A percentile compares a stretch with the other conserved stretches of the same genome.
Conservation (phyloP, 106 monocot species). For the Allium cepa region DNA sequence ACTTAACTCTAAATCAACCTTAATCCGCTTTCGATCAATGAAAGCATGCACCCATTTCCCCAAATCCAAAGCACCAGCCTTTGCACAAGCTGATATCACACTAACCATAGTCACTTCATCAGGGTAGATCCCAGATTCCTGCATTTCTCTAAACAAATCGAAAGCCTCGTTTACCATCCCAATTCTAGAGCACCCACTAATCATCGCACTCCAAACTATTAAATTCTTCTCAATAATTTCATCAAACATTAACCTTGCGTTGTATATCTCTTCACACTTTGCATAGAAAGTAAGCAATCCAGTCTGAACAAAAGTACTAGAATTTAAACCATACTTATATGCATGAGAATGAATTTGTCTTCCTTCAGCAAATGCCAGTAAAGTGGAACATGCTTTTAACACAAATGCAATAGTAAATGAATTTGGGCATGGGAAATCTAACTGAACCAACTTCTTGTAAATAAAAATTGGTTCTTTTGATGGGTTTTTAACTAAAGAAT, state of each 20-base stretch:
- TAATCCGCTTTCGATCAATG: slow-evolving; percentile 62
- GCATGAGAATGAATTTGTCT: slow-evolving; percentile 62
- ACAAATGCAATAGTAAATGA: slow-evolving; percentile 71
- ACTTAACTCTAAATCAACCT: slow-evolving; percentile 60
- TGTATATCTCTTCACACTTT: slow-evolving; percentile 57
- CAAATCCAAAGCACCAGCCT: slow-evolving; percentile 72
- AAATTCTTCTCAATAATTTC: slow-evolving; percentile 67
- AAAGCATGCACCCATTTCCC: slow-evolving; percentile 83
- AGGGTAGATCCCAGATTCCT: slow-evolving; percentile 45
- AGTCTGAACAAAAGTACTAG: slow-evolving; percentile 68
- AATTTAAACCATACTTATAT: slow-evolving; percentile 42
- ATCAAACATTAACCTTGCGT: slow-evolving; percentile 57
- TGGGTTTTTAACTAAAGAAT: slow-evolving; percentile 18
- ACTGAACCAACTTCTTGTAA: slow-evolving; percentile 38
- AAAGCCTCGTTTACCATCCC: slow-evolving; percentile 77
- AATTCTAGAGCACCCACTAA: slow-evolving; percentile 72
- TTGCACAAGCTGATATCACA: slow-evolving; percentile 87
- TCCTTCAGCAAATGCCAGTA: slow-evolving; percentile 43
- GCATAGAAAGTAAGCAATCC: slow-evolving; percentile 66
- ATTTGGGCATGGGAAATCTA: slow-evolving; percentile 47
- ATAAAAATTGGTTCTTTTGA: slow-evolving; percentile 46
- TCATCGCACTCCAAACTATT: slow-evolving; percentile 88
- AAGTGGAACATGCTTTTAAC: slow-evolving; percentile 56
- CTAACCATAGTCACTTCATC: slow-evolving; percentile 97
- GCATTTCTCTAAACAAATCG: slow-evolving; percentile 71